Base-by-base conservation (phyloP, 169 alveolate genomes). In the Theileria annulata region DNA sequence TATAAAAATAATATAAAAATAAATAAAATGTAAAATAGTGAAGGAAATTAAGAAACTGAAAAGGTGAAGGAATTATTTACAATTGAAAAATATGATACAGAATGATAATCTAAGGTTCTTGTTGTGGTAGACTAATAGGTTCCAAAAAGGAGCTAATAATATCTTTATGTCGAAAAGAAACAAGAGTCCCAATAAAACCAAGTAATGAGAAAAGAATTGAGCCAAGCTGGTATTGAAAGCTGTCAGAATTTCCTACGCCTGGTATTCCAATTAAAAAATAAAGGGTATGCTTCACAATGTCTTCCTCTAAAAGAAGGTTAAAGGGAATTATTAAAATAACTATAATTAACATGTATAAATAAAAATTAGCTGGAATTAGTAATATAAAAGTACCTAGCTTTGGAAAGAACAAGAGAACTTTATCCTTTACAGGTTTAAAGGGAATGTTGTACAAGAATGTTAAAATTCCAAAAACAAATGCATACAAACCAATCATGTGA, bases 251-350 rank as follows among this genome's bases (percentile, higher is more conserved):
- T 15, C 47, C 31, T 25, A 72, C 31, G 15, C 62, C 58, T 0
- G 79, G 79, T 8, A 72, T 15, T 13, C 79, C 79, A 17, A 72
- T 25, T 30, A 72, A 58, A 51, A 72, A 72, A 58, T 58, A 72
- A 58, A 72, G 25, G 69, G 79, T 42, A 78, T 58, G 71, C 79
- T 72, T 72, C 31, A 72, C 79, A 21, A 72, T 58, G 48, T 72
- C 79, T 72, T 72, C 79, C 48, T 56, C 79, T 72, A 51, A 25
- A 58, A 51, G 59, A 23, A 25, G 42, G 47, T 19, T 72, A 17
- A 72, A 19, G 23, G 6, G 10, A 28, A 28, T 58, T 23, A 28
- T 10, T 1, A 27, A 15, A 37, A 37, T n/a, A 15, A 23, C 31
- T 17, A 30, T 27, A 6, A 15, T 27, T 62, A 27, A n/a, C 31